A percentile compares a stretch with the other conserved stretches of the same genome.
Conservation (phyloP, 805 yeast species). For the Diddensiella santjacobensis region DNA sequence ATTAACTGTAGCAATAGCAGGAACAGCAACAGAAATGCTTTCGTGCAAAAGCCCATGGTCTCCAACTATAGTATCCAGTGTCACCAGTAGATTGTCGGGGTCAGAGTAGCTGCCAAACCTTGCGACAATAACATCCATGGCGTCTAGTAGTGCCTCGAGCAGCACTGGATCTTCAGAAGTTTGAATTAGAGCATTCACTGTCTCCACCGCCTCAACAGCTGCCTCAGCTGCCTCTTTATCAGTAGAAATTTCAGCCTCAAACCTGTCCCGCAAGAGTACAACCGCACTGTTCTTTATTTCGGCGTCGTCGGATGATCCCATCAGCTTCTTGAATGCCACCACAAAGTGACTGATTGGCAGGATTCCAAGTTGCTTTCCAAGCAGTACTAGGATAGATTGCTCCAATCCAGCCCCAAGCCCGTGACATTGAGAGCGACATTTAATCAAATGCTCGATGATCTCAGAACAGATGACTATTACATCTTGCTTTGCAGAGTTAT, state of each 20-base stretch:
- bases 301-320: constrained; percentile 34
- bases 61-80: constrained; percentile 49
- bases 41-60: constrained; percentile 50
- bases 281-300: constrained; percentile 61
- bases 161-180: constrained; percentile 39
- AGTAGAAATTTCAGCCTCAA: constrained; percentile 60
- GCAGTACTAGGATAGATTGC: constrained; percentile 47
- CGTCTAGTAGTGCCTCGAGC: constrained; percentile 66
- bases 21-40: constrained; percentile 60
- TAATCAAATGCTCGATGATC: constrained; percentile 13
- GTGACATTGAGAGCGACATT: background rate
- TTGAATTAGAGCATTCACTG: constrained; percentile 19
- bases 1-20: constrained; percentile 70
- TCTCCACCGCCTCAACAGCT: constrained; percentile 38
- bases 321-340: constrained; percentile 49
- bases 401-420: constrained; percentile 1
- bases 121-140: constrained; percentile 57
- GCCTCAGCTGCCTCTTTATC: constrained; percentile 48
- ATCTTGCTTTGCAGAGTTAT: background rate
- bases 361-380: constrained; percentile 61
- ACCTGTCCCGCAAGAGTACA: constrained; percentile 59
- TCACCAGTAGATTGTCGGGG: constrained; percentile 39
- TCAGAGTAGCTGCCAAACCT: constrained; percentile 57
- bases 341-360: constrained; percentile 75
- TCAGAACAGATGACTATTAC: constrained; percentile 12